Evolutionary conservation across 345 rosid genomes (phyloP).

Genomic region (Lepidium sativum): DNA sequence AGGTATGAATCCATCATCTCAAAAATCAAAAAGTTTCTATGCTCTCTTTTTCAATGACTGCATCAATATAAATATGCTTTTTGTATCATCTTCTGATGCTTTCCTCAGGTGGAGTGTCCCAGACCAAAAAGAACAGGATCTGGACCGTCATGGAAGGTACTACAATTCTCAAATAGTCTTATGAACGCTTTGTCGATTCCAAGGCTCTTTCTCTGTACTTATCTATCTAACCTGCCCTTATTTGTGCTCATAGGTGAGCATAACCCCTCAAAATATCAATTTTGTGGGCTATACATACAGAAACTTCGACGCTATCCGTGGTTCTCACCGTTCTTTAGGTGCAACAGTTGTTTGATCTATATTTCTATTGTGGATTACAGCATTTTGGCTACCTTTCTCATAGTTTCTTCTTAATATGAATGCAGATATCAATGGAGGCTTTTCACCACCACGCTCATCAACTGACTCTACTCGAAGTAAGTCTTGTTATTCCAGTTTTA

Average conservation of each 20-base stretch:
- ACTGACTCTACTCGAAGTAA: constrained; percentile 46
- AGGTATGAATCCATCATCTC: constrained; percentile 36
- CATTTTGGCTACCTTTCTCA: background rate
- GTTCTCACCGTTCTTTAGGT: constrained; percentile 47
- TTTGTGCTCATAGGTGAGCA: constrained; percentile 37
- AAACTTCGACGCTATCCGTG: constrained; percentile 78
- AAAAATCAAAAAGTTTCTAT: background rate
- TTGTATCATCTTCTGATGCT: background rate
- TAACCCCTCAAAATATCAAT: constrained; percentile 60
- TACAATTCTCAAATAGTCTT: background rate
- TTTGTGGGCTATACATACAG: constrained; percentile 93
- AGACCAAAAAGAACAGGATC: constrained; percentile 50
- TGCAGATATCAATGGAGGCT: constrained; percentile 36
- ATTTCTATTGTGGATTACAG: background rate
- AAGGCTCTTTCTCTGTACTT: constrained; percentile 2
- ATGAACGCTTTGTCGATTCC: background rate
- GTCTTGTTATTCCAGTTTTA: background rate
- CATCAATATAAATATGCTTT: background rate
- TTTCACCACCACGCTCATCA: constrained; percentile 34
- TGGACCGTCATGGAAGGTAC: constrained; percentile 76
- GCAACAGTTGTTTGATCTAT: constrained; percentile 2
- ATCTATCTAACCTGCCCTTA: background rate
- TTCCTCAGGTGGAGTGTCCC: constrained; percentile 43
- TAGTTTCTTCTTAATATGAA: background rate
- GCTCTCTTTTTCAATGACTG: background rate